Conservation (phyloP, 768 basidiomycete genomes). For the Pleurotus platypus region DNA sequence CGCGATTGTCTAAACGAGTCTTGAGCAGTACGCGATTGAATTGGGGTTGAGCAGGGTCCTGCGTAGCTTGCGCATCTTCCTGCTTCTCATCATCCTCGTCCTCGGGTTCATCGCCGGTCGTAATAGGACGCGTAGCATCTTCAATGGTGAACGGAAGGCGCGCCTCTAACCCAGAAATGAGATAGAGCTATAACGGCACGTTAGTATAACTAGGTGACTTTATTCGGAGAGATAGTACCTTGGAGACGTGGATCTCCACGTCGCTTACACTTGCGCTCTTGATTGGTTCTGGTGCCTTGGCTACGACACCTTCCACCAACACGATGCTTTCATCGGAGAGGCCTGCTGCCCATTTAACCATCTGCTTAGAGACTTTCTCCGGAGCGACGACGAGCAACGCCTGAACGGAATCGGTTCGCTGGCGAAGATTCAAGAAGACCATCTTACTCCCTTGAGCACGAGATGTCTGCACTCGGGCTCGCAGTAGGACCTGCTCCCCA, state of each 20-base stretch:
- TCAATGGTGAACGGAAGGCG: slow-evolving; percentile 89
- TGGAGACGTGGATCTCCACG: slow-evolving; percentile 80
- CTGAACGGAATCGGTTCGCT: slow-evolving; percentile 84
- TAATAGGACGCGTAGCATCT: slow-evolving; percentile 85
- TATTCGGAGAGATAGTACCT: slow-evolving; percentile 41
- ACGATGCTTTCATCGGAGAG: slow-evolving; percentile 88
- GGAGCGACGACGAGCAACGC: slow-evolving; percentile 71
- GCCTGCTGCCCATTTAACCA: slow-evolving; percentile 88
- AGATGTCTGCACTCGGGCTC: slow-evolving; percentile 88
- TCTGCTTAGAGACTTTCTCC: slow-evolving; percentile 88
- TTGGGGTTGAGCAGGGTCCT: slow-evolving; percentile 28
- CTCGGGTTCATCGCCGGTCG: slow-evolving; percentile 54
- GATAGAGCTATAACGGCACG: slow-evolving; percentile 55
- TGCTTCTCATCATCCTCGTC: slow-evolving; percentile 26
- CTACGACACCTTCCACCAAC: slow-evolving; percentile 80
- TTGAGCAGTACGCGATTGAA: slow-evolving; percentile 84
- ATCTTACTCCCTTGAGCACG: slow-evolving; percentile 94
- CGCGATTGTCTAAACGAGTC: slow-evolving; percentile 91
- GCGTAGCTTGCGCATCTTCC: neutral
- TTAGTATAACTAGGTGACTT: neutral
- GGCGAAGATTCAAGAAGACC: slow-evolving; percentile 90
- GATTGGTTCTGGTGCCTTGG: slow-evolving; percentile 77
- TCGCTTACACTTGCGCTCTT: slow-evolving; percentile 88
- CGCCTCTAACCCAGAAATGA: slow-evolving; percentile 75
- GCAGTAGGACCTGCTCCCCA: slow-evolving; percentile 75